Base-by-base conservation (phyloP, 2,329 filamentous ascomycete genomes). In the Aspergillus ochraceus region DNA sequence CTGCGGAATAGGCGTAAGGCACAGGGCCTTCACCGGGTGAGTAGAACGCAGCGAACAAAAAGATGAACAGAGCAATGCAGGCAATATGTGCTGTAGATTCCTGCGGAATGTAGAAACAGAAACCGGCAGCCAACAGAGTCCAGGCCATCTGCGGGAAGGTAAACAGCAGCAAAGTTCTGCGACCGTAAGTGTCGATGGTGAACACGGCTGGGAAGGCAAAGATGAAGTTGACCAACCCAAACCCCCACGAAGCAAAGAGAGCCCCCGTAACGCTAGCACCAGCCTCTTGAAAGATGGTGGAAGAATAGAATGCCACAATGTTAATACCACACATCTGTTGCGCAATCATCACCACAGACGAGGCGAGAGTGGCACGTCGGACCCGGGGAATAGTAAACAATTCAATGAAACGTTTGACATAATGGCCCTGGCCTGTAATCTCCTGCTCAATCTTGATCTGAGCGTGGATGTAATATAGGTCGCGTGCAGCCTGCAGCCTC, bases 321-420 rank as follows among this genome's bases (percentile, higher is more conserved):
- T 91, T 90, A 73, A 90, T 81, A 76, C 84, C 84, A 66, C 87
- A 89, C 83, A 90, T 87, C 73, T 90, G 87, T 73, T 90, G 88
- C 0, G 86, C 87, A 67, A 90, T 87, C 91, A 96, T 96, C 65
- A 94, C 90, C 1, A 87, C 86, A 64, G 88, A 90, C 0, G 90
- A 89, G 6, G 91, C 91, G 30, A 90, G 81, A 3, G 88, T 93
- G 2, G 92, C 92, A 46, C 80, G 78, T 45, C 80, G 76, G 57
- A 81, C 74, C 19, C 80, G 77, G 6, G 79, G 79, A 54, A 81
- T 78, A 12, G 79, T 81, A 62, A 82, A 81, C 0, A 85, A 71
- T 60, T 81, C 76, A 49, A 79, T 55, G 64, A 91, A 87, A 17
- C 89, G 85, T 22, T 79, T 83, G 53, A 86, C 36, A 68, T 89